phyloP scores from a whole-genome alignment of 208 protist species.

The Balamuthia mandrillaris region DNA sequence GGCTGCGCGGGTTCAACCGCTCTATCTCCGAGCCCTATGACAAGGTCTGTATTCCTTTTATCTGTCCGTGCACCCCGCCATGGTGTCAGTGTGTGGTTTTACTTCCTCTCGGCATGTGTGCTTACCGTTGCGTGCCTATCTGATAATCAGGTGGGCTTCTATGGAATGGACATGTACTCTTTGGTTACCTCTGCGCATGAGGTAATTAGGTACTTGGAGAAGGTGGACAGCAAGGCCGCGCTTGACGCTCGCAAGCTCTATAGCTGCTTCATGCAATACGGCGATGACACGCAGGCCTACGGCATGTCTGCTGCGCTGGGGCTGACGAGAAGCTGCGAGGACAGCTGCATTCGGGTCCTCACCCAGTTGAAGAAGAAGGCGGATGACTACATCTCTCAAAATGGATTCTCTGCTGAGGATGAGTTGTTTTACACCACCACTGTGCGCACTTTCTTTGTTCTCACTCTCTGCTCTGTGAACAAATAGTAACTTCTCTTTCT shows the following conservation, averaged over 20 bases:
- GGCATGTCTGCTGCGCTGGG: not conserved
- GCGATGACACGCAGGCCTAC: not conserved
- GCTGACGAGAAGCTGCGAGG: not conserved
- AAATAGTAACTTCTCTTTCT: not conserved
- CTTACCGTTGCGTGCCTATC: too few relatives aligned
- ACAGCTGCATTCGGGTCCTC: not conserved
- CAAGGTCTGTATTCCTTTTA: too few relatives aligned
- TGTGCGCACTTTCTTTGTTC: too few relatives aligned
- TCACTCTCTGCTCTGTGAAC: too few relatives aligned
- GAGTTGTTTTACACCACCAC: not conserved
- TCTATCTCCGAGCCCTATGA: not conserved
- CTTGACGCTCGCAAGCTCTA: not conserved
- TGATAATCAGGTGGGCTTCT: constrained; percentile 20
- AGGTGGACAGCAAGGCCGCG: not conserved
- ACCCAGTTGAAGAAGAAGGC: not conserved
- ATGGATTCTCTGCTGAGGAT: not conserved
- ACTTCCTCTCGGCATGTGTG: too few relatives aligned
- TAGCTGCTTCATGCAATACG: not conserved
- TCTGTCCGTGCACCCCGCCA: too few relatives aligned
- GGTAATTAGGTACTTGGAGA: constrained; percentile 43
- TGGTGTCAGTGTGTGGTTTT: too few relatives aligned
- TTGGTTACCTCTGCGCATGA: not conserved
- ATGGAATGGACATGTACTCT: constrained; percentile 43
- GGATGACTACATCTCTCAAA: not conserved
- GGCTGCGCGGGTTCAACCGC: constrained; percentile 28